phyloP scores from a whole-genome alignment of 1,284 basidiomycete genomes.

The Ceratobasidium sp. region DNA sequence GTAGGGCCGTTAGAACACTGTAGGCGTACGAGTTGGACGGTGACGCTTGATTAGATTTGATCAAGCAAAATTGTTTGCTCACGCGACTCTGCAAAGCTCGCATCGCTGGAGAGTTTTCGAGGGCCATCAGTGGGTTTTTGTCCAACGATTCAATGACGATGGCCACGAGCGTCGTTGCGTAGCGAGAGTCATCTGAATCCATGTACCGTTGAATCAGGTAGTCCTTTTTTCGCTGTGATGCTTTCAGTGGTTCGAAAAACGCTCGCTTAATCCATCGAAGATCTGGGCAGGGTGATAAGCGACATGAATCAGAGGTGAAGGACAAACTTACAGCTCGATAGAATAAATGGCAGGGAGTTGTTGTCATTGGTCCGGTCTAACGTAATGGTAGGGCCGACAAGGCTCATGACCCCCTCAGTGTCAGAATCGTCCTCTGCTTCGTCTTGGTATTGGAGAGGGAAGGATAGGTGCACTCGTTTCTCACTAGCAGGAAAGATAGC shows the following conservation, averaged over 20 bases:
- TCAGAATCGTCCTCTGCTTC: neutral
- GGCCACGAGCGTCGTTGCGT: neutral
- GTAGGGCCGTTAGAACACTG: neutral
- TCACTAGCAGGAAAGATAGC: too few species aligned
- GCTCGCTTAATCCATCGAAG: neutral
- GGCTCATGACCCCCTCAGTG: neutral
- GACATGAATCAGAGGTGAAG: neutral
- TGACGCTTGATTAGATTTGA: neutral
- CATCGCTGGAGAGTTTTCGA: neutral
- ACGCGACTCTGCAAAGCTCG: neutral
- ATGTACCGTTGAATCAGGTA: neutral
- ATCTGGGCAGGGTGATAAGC: neutral
- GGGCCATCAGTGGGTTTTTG: neutral
- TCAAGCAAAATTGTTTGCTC: neutral
- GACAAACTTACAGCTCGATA: constrained; percentile 9
- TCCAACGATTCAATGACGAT: neutral
- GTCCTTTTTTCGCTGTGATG: neutral
- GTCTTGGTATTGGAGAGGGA: constrained; percentile 14
- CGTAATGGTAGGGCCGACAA: neutral
- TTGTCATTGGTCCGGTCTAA: neutral
- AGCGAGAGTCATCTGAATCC: neutral
- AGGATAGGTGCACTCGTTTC: neutral
- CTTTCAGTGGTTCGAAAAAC: neutral
- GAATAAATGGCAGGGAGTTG: constrained; percentile 18
- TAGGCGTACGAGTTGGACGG: neutral